Base-by-base conservation (phyloP, 192 early-diverging fungal genomes). In the Endogone sp. region DNA sequence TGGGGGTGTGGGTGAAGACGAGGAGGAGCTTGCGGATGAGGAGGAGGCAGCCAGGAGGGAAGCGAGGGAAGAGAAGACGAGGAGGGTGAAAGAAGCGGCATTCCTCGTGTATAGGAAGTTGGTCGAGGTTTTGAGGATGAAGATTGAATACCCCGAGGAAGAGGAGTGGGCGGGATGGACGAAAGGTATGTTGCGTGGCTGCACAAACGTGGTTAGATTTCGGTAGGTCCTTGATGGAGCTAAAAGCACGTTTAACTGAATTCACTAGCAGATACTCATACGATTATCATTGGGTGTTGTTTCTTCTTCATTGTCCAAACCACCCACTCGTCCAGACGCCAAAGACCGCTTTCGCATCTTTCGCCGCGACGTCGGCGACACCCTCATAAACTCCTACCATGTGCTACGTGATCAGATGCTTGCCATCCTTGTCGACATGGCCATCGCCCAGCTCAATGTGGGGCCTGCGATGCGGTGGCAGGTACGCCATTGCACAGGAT, bases 291-390 rank as follows among this genome's bases (percentile, higher is more conserved):
- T n/a, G n/a, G n/a, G n/a, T n/a, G n/a, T n/a, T n/a, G n/a, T n/a
- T n/a, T n/a, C n/a, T n/a, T n/a, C n/a, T n/a, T n/a, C n/a, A n/a
- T n/a, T n/a, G n/a, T n/a, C n/a, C n/a, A n/a, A n/a, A n/a, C n/a
- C n/a, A n/a, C n/a, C n/a, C n/a, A n/a, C n/a, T 1, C 32, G 44
- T n/a, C 27, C 63, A 81, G 85, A 86, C 58, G 63, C 74, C 11
- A 79, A 82, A 29, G 89, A 90, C 55, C 79, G 78, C 57, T 91
- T 90, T 67, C 57, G 66, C 23, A 79, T 75, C 30, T 90, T 86
- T 67, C 84, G 90, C 27, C 84, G 90, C 29, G 90, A 93, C 71
- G 79, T 88, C n/a, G 89, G 87, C 8, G 91, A 93, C 61, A 87
- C 89, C 4, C 79, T 93, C 49, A 81, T 90, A 31, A 88, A 84